A percentile compares a stretch with the other conserved stretches of the same genome.
phyloP scores from a whole-genome alignment of 768 basidiomycete genomes.

The Cystobasidium tubakii region DNA sequence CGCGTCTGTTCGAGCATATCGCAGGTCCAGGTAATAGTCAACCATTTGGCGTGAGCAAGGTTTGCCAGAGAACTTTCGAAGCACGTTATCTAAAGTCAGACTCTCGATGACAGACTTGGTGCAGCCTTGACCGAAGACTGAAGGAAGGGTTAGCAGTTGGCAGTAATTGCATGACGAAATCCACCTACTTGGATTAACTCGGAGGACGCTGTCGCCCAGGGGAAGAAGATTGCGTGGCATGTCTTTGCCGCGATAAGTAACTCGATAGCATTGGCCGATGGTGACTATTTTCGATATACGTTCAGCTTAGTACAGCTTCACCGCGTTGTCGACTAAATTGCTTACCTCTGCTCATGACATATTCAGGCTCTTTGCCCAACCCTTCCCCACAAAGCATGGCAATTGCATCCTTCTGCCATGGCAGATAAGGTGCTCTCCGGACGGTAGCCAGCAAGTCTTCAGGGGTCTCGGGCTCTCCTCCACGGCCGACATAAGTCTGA shows the following conservation, averaged over 20 bases:
- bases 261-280: slow-evolving; percentile 14
- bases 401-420: slow-evolving; percentile 20
- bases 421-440: slow-evolving; percentile 4
- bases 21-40: not conserved
- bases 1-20: slow-evolving; percentile 10
- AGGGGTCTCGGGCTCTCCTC: slow-evolving; percentile 17
- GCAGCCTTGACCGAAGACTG: slow-evolving; percentile 27
- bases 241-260: not conserved
- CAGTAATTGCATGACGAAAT: not conserved
- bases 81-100: not conserved
- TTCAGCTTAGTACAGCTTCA: too few species aligned
- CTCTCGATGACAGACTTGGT: slow-evolving; percentile 20
- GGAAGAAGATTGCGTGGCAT: slow-evolving; percentile 21
- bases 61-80: not conserved
- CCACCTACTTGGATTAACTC: slow-evolving; percentile 10
- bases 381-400: slow-evolving; percentile 20
- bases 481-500: slow-evolving; percentile 14
- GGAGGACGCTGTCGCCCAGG: not conserved
- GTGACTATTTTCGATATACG: too few species aligned
- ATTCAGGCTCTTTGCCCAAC: not conserved
- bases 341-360: not conserved
- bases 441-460: slow-evolving; percentile 8
- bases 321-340: too few species aligned
- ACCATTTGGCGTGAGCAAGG: not conserved
- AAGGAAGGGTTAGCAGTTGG: not conserved